Evolutionary conservation across 345 rosid species (phyloP).

Genomic region (Populus deltoides): DNA sequence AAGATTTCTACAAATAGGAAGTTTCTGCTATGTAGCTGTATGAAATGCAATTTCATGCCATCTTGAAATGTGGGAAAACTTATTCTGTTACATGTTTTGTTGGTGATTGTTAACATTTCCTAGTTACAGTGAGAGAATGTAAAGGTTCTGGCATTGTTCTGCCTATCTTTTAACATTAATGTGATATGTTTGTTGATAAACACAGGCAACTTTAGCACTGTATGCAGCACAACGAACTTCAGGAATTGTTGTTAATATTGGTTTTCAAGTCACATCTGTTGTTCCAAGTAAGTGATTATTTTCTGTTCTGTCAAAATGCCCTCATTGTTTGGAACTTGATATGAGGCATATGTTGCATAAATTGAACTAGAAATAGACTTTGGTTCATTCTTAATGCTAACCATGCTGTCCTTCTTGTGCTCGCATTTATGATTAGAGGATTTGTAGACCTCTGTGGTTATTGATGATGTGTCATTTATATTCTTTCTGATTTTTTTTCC

Average conservation of each 20-base stretch:
- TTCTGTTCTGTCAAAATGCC: background rate
- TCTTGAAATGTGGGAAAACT: background rate
- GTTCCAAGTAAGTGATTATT: slow-evolving; percentile 67
- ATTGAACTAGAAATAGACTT: background rate
- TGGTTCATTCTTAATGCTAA: background rate
- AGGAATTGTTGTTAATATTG: slow-evolving; percentile 86
- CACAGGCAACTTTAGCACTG: slow-evolving; percentile 82
- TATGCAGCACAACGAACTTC: slow-evolving; percentile 72
- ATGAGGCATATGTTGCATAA: background rate
- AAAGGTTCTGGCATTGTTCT: background rate
- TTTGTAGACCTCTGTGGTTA: background rate
- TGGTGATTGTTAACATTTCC: background rate
- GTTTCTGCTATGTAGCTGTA: background rate
- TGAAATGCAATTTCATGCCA: background rate
- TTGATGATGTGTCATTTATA: background rate
- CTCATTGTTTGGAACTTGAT: background rate
- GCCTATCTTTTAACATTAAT: background rate
- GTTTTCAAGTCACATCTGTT: slow-evolving; percentile 82
- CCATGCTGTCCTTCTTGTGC: slow-evolving; percentile 5
- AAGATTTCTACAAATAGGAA: background rate
- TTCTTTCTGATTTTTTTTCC: background rate
- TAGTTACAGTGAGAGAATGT: background rate
- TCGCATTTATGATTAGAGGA: too few relatives aligned
- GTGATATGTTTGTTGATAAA: slow-evolving; percentile 9
- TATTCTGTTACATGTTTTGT: background rate